Base-by-base conservation (phyloP, 352 stramenopile species). In the Phytophthora meadii region DNA sequence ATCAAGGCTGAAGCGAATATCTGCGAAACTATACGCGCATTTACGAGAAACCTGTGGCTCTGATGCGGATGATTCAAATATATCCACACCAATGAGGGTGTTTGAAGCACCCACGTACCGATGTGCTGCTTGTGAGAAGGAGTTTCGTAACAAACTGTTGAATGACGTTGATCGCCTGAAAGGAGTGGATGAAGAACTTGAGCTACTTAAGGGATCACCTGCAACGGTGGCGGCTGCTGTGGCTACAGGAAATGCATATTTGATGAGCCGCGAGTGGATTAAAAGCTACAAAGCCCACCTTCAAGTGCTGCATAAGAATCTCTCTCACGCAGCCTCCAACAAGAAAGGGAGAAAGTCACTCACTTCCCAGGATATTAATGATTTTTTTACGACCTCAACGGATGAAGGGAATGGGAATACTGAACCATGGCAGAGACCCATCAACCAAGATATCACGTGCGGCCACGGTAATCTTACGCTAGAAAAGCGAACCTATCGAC, bases 371-470 rank as follows among this genome's bases (percentile, higher is more conserved):
- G 40, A 80, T 2, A 2, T 68, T 1, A 61, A 60, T 7, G 50
- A 62, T 8, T 59, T 68, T 55, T 76, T 52, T 32, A 41, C 32
- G n/a, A 3, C 37, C 19, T 28, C 44, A n/a, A 60, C 48, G 9
- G 52, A 67, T 42, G 27, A 60, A 48, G 42, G 25, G 11, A 65
- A 27, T 47, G 22, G 30, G 28, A 55, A 17, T 48, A 37, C 25
- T n/a, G 55, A n/a, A 51, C 41, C 17, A 15, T 88, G 79, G 78
- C 73, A 77, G 39, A 75, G 41, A 0, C 49, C 57, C 1, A 62
- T 95, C 28, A 95, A 95, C 47, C 68, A 87, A 59, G 87, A 95
- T 57, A 89, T 95, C n/a, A 77, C 57, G 2, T 95, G 87, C 32
- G 44, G 64, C 0, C 87, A 95, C 46, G 84, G 82, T 14, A 84